Percentiles rank a stretch among this genome's conserved stretches.
These are phyloP conservation scores for Hemerocallis citrina DNA, from an alignment of 106 monocot species.

Conservation along the genomic window DNA sequence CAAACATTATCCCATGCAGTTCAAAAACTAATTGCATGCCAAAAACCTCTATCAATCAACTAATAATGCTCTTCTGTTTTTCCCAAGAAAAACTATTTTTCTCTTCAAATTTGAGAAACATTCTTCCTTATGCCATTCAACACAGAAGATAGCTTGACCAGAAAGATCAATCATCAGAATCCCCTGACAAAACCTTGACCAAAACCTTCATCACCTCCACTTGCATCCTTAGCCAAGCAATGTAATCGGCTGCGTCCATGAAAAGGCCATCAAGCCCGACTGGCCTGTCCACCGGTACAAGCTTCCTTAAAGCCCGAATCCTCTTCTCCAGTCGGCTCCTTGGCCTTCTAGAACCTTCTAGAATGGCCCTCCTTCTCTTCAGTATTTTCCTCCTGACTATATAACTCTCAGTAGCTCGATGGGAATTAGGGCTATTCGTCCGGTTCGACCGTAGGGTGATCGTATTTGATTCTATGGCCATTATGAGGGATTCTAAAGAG, in stretches of 20 bases:
- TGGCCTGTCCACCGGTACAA: slow-evolving; percentile 2
- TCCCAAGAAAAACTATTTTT: too few relatives aligned
- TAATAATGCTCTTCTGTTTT: too few relatives aligned
- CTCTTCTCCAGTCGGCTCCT: not conserved
- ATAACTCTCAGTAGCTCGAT: not conserved
- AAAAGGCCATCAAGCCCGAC: not conserved
- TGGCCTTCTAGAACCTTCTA: not conserved
- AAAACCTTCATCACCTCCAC: slow-evolving; percentile 11
- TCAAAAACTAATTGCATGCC: too few relatives aligned
- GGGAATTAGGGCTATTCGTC: not conserved
- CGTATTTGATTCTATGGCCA: not conserved
- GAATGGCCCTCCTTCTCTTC: not conserved
- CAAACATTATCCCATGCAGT: too few relatives aligned
- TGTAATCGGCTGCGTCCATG: slow-evolving; percentile 7
- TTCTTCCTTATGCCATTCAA: too few relatives aligned
- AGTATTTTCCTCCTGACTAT: not conserved
- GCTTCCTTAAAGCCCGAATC: slow-evolving; percentile 1
- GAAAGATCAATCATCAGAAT: not conserved
- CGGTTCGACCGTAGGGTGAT: not conserved
- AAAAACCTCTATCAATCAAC: too few relatives aligned
- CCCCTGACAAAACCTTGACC: slow-evolving; percentile 9
- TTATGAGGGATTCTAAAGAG: not conserved
- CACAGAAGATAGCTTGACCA: too few relatives aligned
- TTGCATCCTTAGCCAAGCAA: slow-evolving; percentile 2
- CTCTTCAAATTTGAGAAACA: too few relatives aligned